A percentile compares a stretch with the other conserved stretches of the same genome.
These are phyloP conservation scores for Neonectria neomacrospora DNA, from an alignment of 2,329 filamentous ascomycete genomes.

Conservation along the genomic window DNA sequence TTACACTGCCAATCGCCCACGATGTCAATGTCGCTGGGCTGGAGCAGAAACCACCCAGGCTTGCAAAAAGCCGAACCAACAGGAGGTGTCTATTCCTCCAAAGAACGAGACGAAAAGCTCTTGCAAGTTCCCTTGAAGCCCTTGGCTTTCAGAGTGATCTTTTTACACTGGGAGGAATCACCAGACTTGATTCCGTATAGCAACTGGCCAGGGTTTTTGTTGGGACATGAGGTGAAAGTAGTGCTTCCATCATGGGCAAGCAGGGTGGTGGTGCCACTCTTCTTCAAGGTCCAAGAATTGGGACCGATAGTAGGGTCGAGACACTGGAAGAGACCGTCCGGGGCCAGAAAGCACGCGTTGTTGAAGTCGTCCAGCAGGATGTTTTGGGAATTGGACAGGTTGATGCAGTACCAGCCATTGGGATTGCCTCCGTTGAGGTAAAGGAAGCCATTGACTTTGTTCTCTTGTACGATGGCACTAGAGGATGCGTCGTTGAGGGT, in stretches of 20 bases:
- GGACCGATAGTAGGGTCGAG: slow-evolving; percentile 48
- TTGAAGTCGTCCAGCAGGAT: slow-evolving; percentile 44
- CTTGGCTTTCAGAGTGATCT: slow-evolving; percentile 39
- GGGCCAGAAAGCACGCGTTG: slow-evolving; percentile 49
- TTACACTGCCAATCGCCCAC: slow-evolving; percentile 12
- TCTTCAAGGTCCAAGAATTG: slow-evolving; percentile 44
- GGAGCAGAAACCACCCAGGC: slow-evolving; percentile 7
- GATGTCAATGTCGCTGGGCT: slow-evolving; percentile 7
- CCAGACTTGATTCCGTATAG: slow-evolving; percentile 38
- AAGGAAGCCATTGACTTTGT: slow-evolving; percentile 40
- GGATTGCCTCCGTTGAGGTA: slow-evolving; percentile 41
- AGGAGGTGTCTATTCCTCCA: slow-evolving; percentile 3
- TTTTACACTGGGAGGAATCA: slow-evolving; percentile 37
- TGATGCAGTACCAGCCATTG: slow-evolving; percentile 48
- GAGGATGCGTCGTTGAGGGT: slow-evolving; percentile 42
- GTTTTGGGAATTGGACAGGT: slow-evolving; percentile 39
- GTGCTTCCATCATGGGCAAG: slow-evolving; percentile 41
- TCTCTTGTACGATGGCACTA: slow-evolving; percentile 43
- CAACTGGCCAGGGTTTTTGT: slow-evolving; percentile 35
- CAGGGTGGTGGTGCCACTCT: slow-evolving; percentile 34
- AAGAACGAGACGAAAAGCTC: slow-evolving; percentile 25
- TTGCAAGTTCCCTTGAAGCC: slow-evolving; percentile 45
- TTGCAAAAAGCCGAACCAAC: not conserved
- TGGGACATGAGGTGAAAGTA: slow-evolving; percentile 44
- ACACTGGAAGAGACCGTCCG: slow-evolving; percentile 44